Evolutionary conservation across 371 early-diverging fungal genomes (phyloP).

Genomic region (Lichtheimia ornata): DNA sequence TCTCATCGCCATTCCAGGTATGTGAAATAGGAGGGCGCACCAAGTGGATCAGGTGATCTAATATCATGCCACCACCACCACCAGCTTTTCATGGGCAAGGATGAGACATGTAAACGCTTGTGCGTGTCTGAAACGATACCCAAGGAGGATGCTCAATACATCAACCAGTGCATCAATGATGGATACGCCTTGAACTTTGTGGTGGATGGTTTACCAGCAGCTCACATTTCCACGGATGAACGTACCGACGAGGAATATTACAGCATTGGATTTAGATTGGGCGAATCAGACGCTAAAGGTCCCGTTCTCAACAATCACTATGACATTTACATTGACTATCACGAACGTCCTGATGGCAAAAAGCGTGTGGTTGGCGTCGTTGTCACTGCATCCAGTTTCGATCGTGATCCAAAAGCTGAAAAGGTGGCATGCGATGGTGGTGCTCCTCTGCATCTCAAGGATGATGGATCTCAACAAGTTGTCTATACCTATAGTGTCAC

Average conservation of each 20-base stretch:
- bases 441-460: slow-evolving; percentile 13
- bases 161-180: slow-evolving; percentile 79
- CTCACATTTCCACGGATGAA: slow-evolving; percentile 36
- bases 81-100: slow-evolving; percentile 29
- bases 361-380: slow-evolving; percentile 90
- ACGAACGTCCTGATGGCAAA: slow-evolving; percentile 59
- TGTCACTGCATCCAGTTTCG: slow-evolving; percentile 63
- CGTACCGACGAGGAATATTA: slow-evolving; percentile 60
- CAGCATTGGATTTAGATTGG: slow-evolving; percentile 76
- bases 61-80: no score
- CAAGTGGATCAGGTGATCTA: not conserved
- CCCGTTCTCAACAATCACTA: slow-evolving; percentile 84
- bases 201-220: slow-evolving; percentile 90
- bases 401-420: slow-evolving; percentile 8
- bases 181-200: slow-evolving; percentile 77
- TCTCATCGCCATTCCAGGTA: slow-evolving; percentile 78
- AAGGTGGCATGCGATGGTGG: not conserved
- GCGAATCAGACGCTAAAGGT: slow-evolving; percentile 28
- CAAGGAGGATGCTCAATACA: slow-evolving; percentile 74
- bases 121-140: slow-evolving; percentile 60
- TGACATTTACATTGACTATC: slow-evolving; percentile 83
- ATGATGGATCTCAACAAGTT: slow-evolving; percentile 37
- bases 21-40: no score
- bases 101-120: slow-evolving; percentile 60
- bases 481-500: slow-evolving; percentile 82